phyloP scores from a whole-genome alignment of 1,284 basidiomycete species.

The Trichosporon sp. region DNA sequence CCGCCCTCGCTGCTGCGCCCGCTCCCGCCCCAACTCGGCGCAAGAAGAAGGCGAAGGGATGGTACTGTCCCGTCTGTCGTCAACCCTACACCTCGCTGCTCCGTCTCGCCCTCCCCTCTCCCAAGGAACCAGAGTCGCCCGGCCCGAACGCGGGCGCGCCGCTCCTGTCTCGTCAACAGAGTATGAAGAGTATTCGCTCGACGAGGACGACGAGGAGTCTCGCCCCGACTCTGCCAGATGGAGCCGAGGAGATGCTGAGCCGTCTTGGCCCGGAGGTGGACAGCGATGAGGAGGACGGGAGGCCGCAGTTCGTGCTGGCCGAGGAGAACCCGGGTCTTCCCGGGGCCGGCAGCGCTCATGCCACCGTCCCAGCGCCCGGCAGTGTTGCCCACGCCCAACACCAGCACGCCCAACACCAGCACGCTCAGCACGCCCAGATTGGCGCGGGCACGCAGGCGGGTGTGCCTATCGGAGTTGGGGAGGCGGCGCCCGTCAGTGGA shows the following conservation, averaged over 20 bases:
- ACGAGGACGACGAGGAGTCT: conserved; percentile 38
- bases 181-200: conserved; percentile 37
- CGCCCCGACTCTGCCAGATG: conserved; percentile 54
- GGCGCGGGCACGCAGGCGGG: too few species aligned
- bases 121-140: conserved; percentile 32
- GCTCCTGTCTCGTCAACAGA: conserved; percentile 37
- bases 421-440: not conserved
- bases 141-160: conserved; percentile 27
- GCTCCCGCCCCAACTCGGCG: conserved; percentile 60
- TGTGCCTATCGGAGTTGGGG: not conserved
- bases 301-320: not conserved
- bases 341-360: not conserved
- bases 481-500: not conserved
- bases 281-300: conserved; percentile 24
- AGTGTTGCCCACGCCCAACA: not conserved
- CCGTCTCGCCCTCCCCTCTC: conserved; percentile 74
- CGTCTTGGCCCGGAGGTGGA: conserved; percentile 37
- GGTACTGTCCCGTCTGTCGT: conserved; percentile 90
- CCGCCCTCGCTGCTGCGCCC: conserved; percentile 22
- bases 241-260: conserved; percentile 56
- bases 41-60: conserved; percentile 88
- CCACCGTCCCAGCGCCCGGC: not conserved
- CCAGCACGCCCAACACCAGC: too few species aligned
- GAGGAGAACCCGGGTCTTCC: not conserved
- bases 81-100: conserved; percentile 87